Base-by-base conservation (phyloP, 1,139 yeast genomes). In the Geotrichum phurueaensis region DNA sequence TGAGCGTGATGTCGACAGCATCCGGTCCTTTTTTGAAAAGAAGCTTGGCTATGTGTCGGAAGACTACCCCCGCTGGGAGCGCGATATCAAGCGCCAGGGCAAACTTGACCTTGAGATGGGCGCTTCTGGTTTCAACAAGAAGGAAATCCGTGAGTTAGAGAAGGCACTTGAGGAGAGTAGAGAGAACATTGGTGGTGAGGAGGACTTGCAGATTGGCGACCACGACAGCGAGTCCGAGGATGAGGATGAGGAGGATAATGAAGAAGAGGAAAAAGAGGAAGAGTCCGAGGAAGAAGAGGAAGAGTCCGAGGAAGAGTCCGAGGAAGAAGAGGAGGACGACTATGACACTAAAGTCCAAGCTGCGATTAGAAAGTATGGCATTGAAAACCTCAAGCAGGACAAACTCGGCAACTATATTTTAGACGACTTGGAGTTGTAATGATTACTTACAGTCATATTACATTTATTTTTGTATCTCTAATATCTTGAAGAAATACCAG, bases 1-100 rank as follows among this genome's bases (percentile, higher is more conserved):
- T 72, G 85, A 89, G 67, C 82, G 99, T 75, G 99, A 94, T 75
- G 96, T 94, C 27, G 87, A 89, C 63, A 92, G 98, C 70, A 85
- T 94, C 63, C 80, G 91, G 65, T 81, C 85, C 56, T 95, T 92
- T 70, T 94, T 94, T 75, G 85, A 80, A 65, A 85, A 84, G 73
- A 88, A 89, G 73, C 82, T 94, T 68, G 83, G 84, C 65, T 95
- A 89, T 69, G 79, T 78, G 13, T 96, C 96, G 4, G 79, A 87
- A 66, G 88, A 91, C 25, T 89, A 86, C 69, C 99, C 99, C 1
- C 82, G 80, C 58, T 90, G 92, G 74, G 78, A 79, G 48, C 79
- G 94, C 67, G 97, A 94, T 71, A 85, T 94, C 3, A 66, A 77
- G 63, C 82, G 97, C 70, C 77, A 74, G 15, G 87, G 83, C 56